Base-by-base conservation (phyloP, 202 grass and related monocot genomes). In the Setaria viridis region DNA sequence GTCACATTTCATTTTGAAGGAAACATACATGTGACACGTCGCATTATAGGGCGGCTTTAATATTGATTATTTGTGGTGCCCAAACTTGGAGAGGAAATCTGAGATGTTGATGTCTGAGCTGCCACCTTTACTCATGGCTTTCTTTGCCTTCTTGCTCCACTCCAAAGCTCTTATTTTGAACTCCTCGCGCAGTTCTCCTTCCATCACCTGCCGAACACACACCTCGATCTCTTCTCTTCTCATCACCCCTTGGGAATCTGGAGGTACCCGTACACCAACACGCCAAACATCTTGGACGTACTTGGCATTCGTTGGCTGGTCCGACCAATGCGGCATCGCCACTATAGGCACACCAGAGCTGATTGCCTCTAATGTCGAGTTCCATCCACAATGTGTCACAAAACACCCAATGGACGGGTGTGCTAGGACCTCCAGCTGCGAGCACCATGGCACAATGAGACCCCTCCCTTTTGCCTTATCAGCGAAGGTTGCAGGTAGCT, bases 281-380 rank as follows among this genome's bases (percentile, higher is more conserved):
- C 60, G 15, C 92, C 92, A 94, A 17, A 90, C 85, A 19, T 87
- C 92, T 66, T 90, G 74, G 67, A 89, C 29, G 53, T 90, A 94
- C 69, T 88, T 92, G 73, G 90, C 92, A 35, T 90, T 92, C 4
- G 72, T 90, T 2, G 85, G 68, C 80, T 94, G 87, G 78, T 97
- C 90, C 14, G 92, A 87, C 88, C 90, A 92, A 56, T 97, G 76
- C 4, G 94, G 90, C 90, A 97, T 77, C 6, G 84, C 90, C 74
- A 97, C 67, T 87, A 94, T 82, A 0, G 92, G 94, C 74, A 94
- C 78, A 0, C 92, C 92, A 21, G 86, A 73, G 76, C 65, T 76
- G 12, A 97, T 58, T 39, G 83, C 90, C 90, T 97, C 95, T 48
- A 94, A n/a, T 0, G 87, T 94, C 3, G 95, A 94, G 79, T 97